phyloP scores from a whole-genome alignment of 1,284 basidiomycete species.

The Kalmanozyma brasiliensis region DNA sequence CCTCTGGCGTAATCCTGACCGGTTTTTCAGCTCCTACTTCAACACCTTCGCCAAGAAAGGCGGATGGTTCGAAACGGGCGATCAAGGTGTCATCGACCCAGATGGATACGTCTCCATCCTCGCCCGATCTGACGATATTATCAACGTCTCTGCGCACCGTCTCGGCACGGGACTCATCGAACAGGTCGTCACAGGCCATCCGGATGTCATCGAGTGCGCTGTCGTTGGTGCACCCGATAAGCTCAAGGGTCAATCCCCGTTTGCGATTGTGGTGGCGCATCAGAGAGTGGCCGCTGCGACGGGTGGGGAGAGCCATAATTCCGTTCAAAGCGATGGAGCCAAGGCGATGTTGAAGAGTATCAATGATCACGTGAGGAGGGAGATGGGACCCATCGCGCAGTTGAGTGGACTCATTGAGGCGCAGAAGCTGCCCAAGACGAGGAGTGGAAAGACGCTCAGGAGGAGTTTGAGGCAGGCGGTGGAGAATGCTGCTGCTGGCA shows the following conservation, averaged over 20 bases:
- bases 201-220: slow-evolving; percentile 60
- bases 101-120: slow-evolving; percentile 64
- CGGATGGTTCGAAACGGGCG: slow-evolving; percentile 65
- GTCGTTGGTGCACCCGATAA: slow-evolving; percentile 64
- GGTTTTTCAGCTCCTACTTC: slow-evolving; percentile 58
- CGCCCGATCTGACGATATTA: slow-evolving; percentile 59
- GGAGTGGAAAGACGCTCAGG: slow-evolving; percentile 60
- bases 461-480: slow-evolving; percentile 51
- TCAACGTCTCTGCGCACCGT: slow-evolving; percentile 62
- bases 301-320: slow-evolving; percentile 28
- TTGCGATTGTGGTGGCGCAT: slow-evolving; percentile 58
- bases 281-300: slow-evolving; percentile 20
- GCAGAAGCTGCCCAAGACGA: slow-evolving; percentile 62
- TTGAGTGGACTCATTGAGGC: slow-evolving; percentile 49
- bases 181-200: slow-evolving; percentile 52
- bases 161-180: slow-evolving; percentile 62
- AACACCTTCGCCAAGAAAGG: slow-evolving; percentile 59
- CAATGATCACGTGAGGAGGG: slow-evolving; percentile 57
- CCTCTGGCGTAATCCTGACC: slow-evolving; percentile 59
- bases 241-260: slow-evolving; percentile 65
- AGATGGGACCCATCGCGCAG: slow-evolving; percentile 62
- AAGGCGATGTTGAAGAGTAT: slow-evolving; percentile 54
- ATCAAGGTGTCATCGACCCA: slow-evolving; percentile 57
- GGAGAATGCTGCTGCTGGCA: slow-evolving; percentile 55
- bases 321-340: slow-evolving; percentile 23